phyloP scores from a whole-genome alignment of 345 rosid genomes.

The Ricinus communis region DNA sequence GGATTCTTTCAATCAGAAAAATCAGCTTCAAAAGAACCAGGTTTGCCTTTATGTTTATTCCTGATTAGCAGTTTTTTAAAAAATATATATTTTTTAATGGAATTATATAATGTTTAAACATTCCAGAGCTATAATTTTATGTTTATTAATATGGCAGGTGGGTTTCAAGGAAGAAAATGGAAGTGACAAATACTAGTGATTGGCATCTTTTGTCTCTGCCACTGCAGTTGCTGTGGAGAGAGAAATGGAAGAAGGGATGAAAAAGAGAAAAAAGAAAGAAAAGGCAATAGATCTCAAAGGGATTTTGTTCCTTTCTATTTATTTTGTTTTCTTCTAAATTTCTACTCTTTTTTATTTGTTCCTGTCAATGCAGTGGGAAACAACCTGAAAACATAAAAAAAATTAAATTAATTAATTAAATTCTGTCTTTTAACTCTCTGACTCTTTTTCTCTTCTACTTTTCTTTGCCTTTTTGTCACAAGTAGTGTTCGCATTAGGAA shows the following conservation, averaged over 20 bases:
- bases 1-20: slow-evolving; percentile 47
- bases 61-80: not conserved
- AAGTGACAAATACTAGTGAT: slow-evolving; percentile 33
- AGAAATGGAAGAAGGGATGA: slow-evolving; percentile 19
- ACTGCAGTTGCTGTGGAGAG: slow-evolving; percentile 27
- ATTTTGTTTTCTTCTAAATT: slow-evolving; percentile 18
- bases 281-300: slow-evolving; percentile 35
- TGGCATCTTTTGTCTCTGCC: slow-evolving; percentile 27
- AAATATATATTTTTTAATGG: not conserved
- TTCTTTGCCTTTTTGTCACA: slow-evolving; percentile 8
- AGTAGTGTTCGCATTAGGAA: slow-evolving; percentile 1
- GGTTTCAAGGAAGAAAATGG: slow-evolving; percentile 45
- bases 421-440: not conserved
- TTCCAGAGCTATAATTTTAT: slow-evolving; percentile 13
- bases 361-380: slow-evolving; percentile 55
- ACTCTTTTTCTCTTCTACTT: slow-evolving; percentile 6
- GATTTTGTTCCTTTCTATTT: slow-evolving; percentile 29
- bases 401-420: slow-evolving; percentile 8
- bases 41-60: slow-evolving; percentile 17
- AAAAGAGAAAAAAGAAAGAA: slow-evolving; percentile 2
- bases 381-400: slow-evolving; percentile 30
- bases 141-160: slow-evolving; percentile 34
- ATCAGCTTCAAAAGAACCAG: slow-evolving; percentile 38
- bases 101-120: not conserved
- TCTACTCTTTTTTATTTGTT: slow-evolving; percentile 33